Base-by-base conservation (phyloP, 1,139 yeast genomes). In the Debaryomyces robertsiae region DNA sequence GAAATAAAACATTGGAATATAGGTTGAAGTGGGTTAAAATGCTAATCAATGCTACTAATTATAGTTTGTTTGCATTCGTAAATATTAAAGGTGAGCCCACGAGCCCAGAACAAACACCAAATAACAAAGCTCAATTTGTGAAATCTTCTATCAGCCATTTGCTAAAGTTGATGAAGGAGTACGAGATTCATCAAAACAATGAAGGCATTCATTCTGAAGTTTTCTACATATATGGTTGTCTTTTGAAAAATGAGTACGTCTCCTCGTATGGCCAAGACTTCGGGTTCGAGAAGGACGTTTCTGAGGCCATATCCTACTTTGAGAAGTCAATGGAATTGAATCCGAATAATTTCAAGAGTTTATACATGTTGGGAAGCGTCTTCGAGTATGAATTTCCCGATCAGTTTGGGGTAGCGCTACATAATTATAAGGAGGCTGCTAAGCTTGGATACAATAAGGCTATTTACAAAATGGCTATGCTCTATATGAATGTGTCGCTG, bases 1-100 rank as follows among this genome's bases (percentile, higher is more conserved):
- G 79, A 14, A 71, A 72, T 46, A 73, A 73, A 50, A 56, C 74
- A 1, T 57, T 64, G 35, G 77, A 71, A 43, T 72, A 60, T 52
- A 57, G 78, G 39, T 57, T 72, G 38, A 61, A 64, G 49, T 73
- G 79, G 79, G 64, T 68, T 27, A 69, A 69, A 46, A 69, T 68
- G 75, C 60, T 73, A 49, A 63, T 73, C 29, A 52, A 54, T 23
- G 75, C 77, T 9, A 65, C 72, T 27, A 72, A 70, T 49, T 64
- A 55, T 50, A 64, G 66, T 48, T 58, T 73, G 24, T 73, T 68
- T 47, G 59, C 69, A 6, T 71, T 65, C 46, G 66, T 73, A 42
- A 73, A 69, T 50, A 70, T 73, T 42, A 70, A 69, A 54, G 79
- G 79, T 16, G 75, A 71, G 43, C 59, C 60, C 11, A 56, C 69